Evolutionary conservation across 1,139 yeast genomes (phyloP), one percentile per base, ranked within the genome.

Genomic region (Hansenula sp.): DNA sequence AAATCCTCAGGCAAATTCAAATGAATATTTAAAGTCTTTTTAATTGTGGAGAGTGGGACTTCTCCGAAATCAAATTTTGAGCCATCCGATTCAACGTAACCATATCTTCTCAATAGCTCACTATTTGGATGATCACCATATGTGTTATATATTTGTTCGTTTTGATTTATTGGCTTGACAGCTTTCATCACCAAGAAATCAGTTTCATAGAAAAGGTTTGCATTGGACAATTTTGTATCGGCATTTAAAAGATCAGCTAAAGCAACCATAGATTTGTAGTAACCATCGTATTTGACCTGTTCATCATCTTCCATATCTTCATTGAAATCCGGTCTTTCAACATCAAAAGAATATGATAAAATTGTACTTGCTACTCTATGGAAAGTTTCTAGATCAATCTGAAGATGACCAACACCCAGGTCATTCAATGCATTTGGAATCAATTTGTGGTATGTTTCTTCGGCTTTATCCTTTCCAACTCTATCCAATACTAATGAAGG

Each of bases 91-190:
- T 93, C 97, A 19, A 88, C 94, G 57, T 88, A 93, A 0, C 99
- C 99, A 54, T 91, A 93, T 45, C 96, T 75, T 55, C 99, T 77
- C 46, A 93, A 70, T 32, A 93, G 73, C 57, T 93, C 98, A 29
- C 93, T 72, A 61, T 91, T 91, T 24, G 98, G 95, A 52, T 87
- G 83, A 42, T 89, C 94, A 3, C 96, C 95, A 61, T 93, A 93
- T 0, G 91, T 85, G 63, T 91, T 91, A 66, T 77, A 91, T 4
- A 93, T 70, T 59, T 93, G 98, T 21, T 79, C 82, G 2, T 87
- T 91, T 36, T 67, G 66, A 10, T 64, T 47, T 34, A 93, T 91
- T 4, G 68, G 63, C 45, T 74, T 76, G n/a, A 79, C 77, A 4
- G 96, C 77, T 40, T 74, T 72, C 93, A 93, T 88, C 10, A 79